These are phyloP conservation scores for Boletus vermiculosoides DNA, from an alignment of 768 basidiomycete species.

Conservation along the genomic window DNA sequence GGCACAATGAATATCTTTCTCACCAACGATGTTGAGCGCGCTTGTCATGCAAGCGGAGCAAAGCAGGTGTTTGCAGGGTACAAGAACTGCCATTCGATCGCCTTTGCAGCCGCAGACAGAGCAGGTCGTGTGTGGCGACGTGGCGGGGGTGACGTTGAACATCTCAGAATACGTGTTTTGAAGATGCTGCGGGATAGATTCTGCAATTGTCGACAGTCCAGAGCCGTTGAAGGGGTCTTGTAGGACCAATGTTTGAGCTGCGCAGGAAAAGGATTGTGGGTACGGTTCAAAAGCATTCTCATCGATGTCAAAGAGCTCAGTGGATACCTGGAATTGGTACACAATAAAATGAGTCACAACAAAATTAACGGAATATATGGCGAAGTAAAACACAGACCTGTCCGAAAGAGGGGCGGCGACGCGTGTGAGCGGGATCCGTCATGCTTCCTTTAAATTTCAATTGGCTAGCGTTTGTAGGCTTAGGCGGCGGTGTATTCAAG, in stretches of 20 bases:
- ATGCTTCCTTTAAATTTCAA: slow-evolving; percentile 67
- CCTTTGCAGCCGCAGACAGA: slow-evolving; percentile 59
- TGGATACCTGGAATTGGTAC: slow-evolving; percentile 39
- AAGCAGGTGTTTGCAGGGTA: slow-evolving; percentile 72
- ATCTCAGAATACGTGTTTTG: slow-evolving; percentile 23
- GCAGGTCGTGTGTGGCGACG: slow-evolving; percentile 39
- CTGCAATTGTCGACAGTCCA: slow-evolving; percentile 33
- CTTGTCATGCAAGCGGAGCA: slow-evolving; percentile 84
- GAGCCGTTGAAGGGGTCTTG: slow-evolving; percentile 45
- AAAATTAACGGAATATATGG: slow-evolving; percentile 10
- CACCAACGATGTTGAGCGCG: slow-evolving; percentile 84
- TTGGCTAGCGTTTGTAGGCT: slow-evolving; percentile 50
- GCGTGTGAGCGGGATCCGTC: slow-evolving; percentile 64
- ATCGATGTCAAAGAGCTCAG: slow-evolving; percentile 70
- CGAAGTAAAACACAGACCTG: slow-evolving; percentile 35
- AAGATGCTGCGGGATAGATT: slow-evolving; percentile 27
- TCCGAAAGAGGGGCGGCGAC: slow-evolving; percentile 40
- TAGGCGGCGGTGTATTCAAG: slow-evolving; percentile 64
- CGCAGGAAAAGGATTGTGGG: slow-evolving; percentile 37
- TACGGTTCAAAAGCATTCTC: slow-evolving; percentile 63
- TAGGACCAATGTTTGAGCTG: slow-evolving; percentile 35
- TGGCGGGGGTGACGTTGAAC: slow-evolving; percentile 15
- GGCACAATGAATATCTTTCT: slow-evolving; percentile 84
- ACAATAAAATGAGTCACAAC: slow-evolving; percentile 15
- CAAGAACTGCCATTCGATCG: slow-evolving; percentile 59